phyloP scores from a whole-genome alignment of 768 basidiomycete species.

The Tylopilus subfusipes region DNA sequence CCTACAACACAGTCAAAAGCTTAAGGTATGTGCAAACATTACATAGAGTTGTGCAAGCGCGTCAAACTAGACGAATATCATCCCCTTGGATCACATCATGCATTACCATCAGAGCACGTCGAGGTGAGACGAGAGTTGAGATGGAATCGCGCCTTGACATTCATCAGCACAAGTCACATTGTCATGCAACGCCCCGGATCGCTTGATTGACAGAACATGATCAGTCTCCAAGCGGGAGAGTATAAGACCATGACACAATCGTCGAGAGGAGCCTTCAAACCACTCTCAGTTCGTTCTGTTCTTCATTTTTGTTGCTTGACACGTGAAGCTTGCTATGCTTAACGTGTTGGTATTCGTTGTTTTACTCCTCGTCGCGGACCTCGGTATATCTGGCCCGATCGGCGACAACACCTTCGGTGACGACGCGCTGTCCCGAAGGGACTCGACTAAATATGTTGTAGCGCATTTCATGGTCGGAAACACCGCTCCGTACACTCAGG shows the following conservation, averaged over 20 bases:
- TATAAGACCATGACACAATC: conserved; percentile 8
- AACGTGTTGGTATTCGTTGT: conserved; percentile 8
- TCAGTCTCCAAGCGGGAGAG: conserved; percentile 7
- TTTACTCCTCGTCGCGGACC: conserved; percentile 6
- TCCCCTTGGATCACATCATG: not conserved
- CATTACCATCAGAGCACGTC: not conserved
- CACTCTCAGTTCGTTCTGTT: not conserved
- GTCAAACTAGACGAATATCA: not conserved
- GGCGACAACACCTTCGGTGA: not conserved
- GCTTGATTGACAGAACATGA: not conserved
- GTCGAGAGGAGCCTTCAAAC: not conserved
- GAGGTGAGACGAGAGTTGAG: not conserved
- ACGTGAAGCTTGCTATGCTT: conserved; percentile 17
- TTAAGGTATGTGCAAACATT: not conserved
- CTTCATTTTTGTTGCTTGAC: conserved; percentile 11
- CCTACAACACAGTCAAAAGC: conserved; percentile 7
- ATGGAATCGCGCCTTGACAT: not conserved
- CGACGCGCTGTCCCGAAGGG: conserved; percentile 9
- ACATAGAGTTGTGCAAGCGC: conserved; percentile 5
- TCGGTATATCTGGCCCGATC: conserved; percentile 16
- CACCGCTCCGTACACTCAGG: conserved; percentile 52
- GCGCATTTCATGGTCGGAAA: conserved; percentile 65
- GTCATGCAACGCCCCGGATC: not conserved
- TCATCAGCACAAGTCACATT: not conserved
- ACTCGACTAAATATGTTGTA: conserved; percentile 44